A percentile compares a stretch with the other conserved stretches of the same genome.
These are phyloP conservation scores for Fomitopsis serialis DNA, from an alignment of 768 basidiomycete genomes.

Conservation along the genomic window DNA sequence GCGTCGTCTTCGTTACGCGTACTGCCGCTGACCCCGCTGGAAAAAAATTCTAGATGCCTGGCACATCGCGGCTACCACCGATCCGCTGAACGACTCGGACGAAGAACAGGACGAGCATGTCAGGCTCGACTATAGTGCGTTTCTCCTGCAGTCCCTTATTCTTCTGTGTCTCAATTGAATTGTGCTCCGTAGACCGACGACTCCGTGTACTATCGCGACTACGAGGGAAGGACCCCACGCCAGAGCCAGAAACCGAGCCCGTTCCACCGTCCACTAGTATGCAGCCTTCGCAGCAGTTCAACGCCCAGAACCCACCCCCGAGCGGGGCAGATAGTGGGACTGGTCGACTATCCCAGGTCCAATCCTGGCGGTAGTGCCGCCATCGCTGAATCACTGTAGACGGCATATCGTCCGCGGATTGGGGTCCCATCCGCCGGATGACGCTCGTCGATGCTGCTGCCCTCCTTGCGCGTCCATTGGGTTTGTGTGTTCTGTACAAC, in stretches of 20 bases:
- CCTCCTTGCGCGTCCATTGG: too few species aligned
- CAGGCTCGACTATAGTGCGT: slow-evolving; percentile 62
- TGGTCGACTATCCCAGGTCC: slow-evolving; percentile 23
- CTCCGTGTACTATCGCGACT: slow-evolving; percentile 44
- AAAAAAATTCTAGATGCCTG: slow-evolving; percentile 62
- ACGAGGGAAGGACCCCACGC: slow-evolving; percentile 44
- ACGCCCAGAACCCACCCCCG: not conserved
- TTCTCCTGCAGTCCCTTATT: not conserved
- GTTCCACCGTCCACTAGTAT: not conserved
- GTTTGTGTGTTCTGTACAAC: too few species aligned
- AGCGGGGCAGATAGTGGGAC: slow-evolving; percentile 7
- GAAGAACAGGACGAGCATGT: slow-evolving; percentile 65
- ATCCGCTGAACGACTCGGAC: slow-evolving; percentile 70
- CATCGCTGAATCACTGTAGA: not conserved
- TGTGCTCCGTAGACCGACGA: slow-evolving; percentile 28
- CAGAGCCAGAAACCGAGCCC: slow-evolving; percentile 29
- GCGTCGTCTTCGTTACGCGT: not conserved
- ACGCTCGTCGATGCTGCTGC: too few species aligned
- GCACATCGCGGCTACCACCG: slow-evolving; percentile 55
- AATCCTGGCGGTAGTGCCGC: slow-evolving; percentile 16
- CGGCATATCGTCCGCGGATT: not conserved
- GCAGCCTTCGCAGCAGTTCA: not conserved
- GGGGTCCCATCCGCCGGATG: not conserved
- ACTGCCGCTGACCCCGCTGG: not conserved
- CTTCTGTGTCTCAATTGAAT: slow-evolving; percentile 17